phyloP scores from a whole-genome alignment of 345 rosid species.

The Hibiscus syriacus region DNA sequence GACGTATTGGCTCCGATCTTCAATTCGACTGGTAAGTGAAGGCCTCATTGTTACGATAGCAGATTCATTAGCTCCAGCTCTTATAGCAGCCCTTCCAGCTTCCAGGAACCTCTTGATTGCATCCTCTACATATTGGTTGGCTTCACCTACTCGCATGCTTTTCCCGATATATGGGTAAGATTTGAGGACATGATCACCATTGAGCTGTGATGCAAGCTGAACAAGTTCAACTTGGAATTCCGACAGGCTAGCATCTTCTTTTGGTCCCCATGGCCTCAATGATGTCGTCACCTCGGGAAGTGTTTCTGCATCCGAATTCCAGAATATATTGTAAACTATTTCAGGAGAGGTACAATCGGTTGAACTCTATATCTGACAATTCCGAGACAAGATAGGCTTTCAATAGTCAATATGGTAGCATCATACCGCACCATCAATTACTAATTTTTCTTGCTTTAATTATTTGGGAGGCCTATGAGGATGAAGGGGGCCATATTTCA shows the following conservation, averaged over 20 bases:
- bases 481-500: neutral
- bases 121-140: slow-evolving; percentile 77
- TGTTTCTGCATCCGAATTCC: slow-evolving; percentile 45
- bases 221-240: slow-evolving; percentile 93
- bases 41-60: slow-evolving; percentile 87
- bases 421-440: neutral
- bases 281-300: slow-evolving; percentile 53
- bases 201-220: slow-evolving; percentile 95
- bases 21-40: slow-evolving; percentile 57
- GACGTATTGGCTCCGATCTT: slow-evolving; percentile 8
- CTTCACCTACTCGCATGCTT: slow-evolving; percentile 80
- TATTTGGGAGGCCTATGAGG: neutral
- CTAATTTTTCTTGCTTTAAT: neutral
- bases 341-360: neutral
- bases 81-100: slow-evolving; percentile 81
- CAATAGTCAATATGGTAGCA: neutral
- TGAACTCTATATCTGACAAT: neutral
- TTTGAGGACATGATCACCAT: slow-evolving; percentile 74
- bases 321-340: slow-evolving; percentile 8
- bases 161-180: slow-evolving; percentile 83
- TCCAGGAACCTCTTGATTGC: slow-evolving; percentile 88
- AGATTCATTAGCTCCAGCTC: slow-evolving; percentile 94
- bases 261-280: slow-evolving; percentile 73
- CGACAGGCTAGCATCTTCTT: slow-evolving; percentile 62
- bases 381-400: neutral